Base-by-base conservation (phyloP, 768 basidiomycete genomes). In the Trametes coccinea region DNA sequence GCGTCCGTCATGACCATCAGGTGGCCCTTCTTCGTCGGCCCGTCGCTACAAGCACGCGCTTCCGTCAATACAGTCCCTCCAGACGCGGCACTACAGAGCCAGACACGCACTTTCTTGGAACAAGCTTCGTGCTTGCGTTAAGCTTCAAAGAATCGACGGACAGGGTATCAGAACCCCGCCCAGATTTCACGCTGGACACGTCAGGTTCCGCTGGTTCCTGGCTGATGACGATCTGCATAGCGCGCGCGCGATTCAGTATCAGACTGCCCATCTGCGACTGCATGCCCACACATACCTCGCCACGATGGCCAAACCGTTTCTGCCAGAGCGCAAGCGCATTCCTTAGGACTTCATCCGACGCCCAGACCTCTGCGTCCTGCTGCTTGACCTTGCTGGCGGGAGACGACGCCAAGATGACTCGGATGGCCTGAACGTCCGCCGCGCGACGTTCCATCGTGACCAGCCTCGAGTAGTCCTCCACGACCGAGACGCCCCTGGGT, bases 371-470 rank as follows among this genome's bases (percentile, higher is more conserved):
- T 2, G 83, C 75, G 59, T 85, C 89, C 5, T 80, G 71, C 45
- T 79, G 78, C 14, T 79, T 69, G 1, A 82, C 76, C 59, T 80
- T 76, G 47, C 71, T 72, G 45, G 67, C 63, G 3, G 83, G 79
- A 4, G 80, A 80, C 29, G 82, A 77, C 8, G 83, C 76, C 37
- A 98, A 76, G 46, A 98, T 84, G 13, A 89, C 88, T 40, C 92
- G 84, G 48, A 94, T 84, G 3, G 92, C 92, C 70, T 93, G 94
- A 0, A 98, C 94, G 71, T 98, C 94, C 2, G 93, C 93, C 10
- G 91, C 84, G 41, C 86, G 81, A 40, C 80, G 79, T 72, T 93
- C 91, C 51, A 85, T 89, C 45, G 79, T 81, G 13, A 88, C 79
- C n/a, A 93, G 75, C 60, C 87, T 82, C 50, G 79, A 79, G 70